These are phyloP conservation scores for Ceratobasidium sp. DNA, from an alignment of 1,284 basidiomycete genomes.

Conservation along the genomic window DNA sequence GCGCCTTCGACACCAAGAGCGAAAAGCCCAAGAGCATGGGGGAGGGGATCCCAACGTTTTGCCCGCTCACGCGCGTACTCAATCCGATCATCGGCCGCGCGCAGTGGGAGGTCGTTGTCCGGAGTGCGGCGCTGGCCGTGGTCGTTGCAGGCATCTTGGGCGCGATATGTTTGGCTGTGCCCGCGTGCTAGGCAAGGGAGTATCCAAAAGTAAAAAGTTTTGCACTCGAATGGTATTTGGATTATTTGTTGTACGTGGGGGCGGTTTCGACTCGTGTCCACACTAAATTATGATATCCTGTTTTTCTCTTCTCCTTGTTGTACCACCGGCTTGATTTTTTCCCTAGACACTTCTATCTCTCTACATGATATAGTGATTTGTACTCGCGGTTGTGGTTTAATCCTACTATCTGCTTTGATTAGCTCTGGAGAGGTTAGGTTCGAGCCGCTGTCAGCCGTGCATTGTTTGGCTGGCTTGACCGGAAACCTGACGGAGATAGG, in stretches of 20 bases:
- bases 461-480: no score
- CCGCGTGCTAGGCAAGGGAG: not conserved
- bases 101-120: constrained; percentile 74
- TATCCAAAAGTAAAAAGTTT: not conserved
- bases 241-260: constrained; percentile 5
- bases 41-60: constrained; percentile 58
- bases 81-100: constrained; percentile 72
- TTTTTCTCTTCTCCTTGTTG: no score
- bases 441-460: no score
- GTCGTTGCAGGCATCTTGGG: constrained; percentile 47
- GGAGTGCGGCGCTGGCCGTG: constrained; percentile 54
- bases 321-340: no score
- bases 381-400: no score
- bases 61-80: constrained; percentile 69
- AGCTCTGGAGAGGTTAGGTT: no score
- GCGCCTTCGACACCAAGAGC: not conserved
- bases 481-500: no score
- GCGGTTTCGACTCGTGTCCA: no score
- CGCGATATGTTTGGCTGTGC: constrained; percentile 42
- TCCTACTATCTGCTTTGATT: no score
- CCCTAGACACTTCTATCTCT: no score
- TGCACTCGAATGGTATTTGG: constrained; percentile 1
- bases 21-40: not conserved
- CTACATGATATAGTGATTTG: no score
- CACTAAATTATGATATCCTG: no score